Evolutionary conservation across 257 asterid genomes (phyloP), one percentile per base, ranked within the genome.

Genomic region (Jacaranda copaia): DNA sequence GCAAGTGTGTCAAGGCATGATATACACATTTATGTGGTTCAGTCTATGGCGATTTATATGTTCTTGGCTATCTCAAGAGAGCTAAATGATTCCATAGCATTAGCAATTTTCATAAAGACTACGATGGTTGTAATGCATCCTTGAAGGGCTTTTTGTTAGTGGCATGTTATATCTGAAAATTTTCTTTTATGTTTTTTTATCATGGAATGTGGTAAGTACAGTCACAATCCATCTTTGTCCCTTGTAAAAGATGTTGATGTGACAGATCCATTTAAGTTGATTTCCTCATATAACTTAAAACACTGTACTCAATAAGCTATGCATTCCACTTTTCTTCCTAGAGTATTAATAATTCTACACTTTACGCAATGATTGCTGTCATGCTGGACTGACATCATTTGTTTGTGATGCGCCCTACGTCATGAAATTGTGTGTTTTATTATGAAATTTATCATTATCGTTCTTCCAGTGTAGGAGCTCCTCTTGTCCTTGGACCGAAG

Each of bases 401-500:
- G 8, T 45, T 62, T 38, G 12, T 63, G 45, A 64, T 57, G 39
- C 52, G 71, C 66, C 42, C 53, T 68, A 18, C 13, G 1, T 39
- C 51, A 7, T 67, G 8, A 75, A 40, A 5, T 58, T 68, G 51
- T 13, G 15, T 52, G 12, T 68, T 74, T 64, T 48, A 46, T 46
- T 18, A 74, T 55, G 61, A 53, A 62, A 56, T 75, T 87, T 74
- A 88, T 77, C 63, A 65, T 64, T 68, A 7, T 58, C 45, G 72
- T 61, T 74, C 77, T 85, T 84, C 69, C 90, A 95, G 99, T 62
- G 82, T 88, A 79, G 85, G 87, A 76, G 74, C 81, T 75, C 85
- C 93, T 70, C 56, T 72, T 68, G 79, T 78, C 77, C 82, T 86
- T 82, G 90, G 92, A 75, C 84, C 91, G 6, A 87, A 81, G 77